Conservation (phyloP, 2,329 filamentous ascomycete species). For the Aspergillus flavus region DNA sequence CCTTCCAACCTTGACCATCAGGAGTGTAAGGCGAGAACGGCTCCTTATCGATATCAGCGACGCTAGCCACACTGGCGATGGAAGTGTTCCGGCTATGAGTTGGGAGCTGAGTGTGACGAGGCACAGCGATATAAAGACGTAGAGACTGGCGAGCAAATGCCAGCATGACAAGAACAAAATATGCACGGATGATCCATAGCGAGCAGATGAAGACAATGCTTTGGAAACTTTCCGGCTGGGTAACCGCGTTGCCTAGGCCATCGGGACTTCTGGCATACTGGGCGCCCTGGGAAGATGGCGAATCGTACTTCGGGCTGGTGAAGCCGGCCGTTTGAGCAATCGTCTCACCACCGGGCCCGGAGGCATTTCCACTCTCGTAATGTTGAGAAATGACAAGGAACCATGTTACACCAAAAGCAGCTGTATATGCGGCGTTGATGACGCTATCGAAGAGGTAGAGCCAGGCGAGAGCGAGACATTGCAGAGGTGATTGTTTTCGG, state of each 20-base stretch:
- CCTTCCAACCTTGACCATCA: constrained; percentile 79
- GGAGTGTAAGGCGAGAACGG: constrained; percentile 70
- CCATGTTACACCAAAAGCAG: constrained; percentile 81
- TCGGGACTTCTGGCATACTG: constrained; percentile 40
- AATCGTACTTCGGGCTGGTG: constrained; percentile 64
- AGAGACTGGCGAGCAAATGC: constrained; percentile 78
- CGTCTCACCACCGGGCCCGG: constrained; percentile 55
- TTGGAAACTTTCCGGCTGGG: constrained; percentile 68
- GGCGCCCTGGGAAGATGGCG: constrained; percentile 56
- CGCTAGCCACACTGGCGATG: constrained; percentile 51
- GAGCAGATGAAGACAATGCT: constrained; percentile 75
- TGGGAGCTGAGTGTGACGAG: constrained; percentile 42
- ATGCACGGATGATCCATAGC: constrained; percentile 75
- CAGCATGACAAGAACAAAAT: constrained; percentile 83
- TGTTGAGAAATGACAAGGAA: constrained; percentile 72
- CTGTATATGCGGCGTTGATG: constrained; percentile 80
- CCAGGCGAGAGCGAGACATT: constrained; percentile 80
- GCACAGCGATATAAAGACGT: constrained; percentile 57
- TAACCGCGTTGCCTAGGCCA: constrained; percentile 64
- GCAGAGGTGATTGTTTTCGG: constrained; percentile 73
- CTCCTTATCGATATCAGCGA: constrained; percentile 57
- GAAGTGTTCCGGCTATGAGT: constrained; percentile 48
- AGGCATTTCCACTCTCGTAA: constrained; percentile 49
- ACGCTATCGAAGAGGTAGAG: constrained; percentile 81
- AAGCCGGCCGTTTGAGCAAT: constrained; percentile 68